Percentiles rank a stretch among this genome's conserved stretches.
Evolutionary conservation across 2,329 filamentous ascomycete species (phyloP).

Genomic region (Neocucurbitaria cava): DNA sequence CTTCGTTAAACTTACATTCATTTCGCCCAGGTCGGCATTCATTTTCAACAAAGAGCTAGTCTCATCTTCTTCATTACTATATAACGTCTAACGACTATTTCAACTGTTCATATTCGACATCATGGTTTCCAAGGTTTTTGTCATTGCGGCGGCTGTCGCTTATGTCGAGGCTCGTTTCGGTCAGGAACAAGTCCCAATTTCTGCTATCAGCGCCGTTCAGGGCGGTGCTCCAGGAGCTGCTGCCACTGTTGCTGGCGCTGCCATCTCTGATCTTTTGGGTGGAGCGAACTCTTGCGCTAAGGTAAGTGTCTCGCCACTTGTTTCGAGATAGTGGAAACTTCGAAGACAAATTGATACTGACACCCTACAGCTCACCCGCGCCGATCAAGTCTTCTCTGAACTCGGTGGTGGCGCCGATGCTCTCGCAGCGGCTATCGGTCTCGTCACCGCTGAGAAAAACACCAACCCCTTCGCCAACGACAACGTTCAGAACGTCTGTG

Average conservation of each 20-base stretch:
- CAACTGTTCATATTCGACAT: conserved; percentile 25
- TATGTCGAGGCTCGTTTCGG: conserved; percentile 61
- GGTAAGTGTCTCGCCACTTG: conserved; percentile 41
- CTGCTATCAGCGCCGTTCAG: conserved; percentile 61
- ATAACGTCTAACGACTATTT: conserved; percentile 21
- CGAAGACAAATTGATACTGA: conserved; percentile 19
- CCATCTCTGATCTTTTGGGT: conserved; percentile 68
- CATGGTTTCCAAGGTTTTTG: conserved; percentile 44
- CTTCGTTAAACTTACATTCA: conserved; percentile 31
- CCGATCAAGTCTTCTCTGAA: conserved; percentile 68
- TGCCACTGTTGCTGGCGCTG: conserved; percentile 67
- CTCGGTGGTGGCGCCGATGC: conserved; percentile 68
- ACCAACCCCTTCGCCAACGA: conserved; percentile 71
- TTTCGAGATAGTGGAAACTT: not conserved
- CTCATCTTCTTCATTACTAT: conserved; percentile 29
- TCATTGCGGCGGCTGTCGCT: conserved; percentile 41
- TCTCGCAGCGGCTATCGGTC: conserved; percentile 66
- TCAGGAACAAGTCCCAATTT: conserved; percentile 67
- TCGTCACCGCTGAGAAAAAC: conserved; percentile 75
- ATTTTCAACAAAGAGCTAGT: conserved; percentile 44
- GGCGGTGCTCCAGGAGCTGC: conserved; percentile 66
- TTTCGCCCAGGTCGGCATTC: conserved; percentile 42
- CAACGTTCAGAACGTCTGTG: conserved; percentile 67
- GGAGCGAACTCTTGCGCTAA: conserved; percentile 72
- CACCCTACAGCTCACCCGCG: conserved; percentile 61